Percentiles rank a stretch among this genome's conserved stretches.
Conservation (phyloP, 2,329 filamentous ascomycete genomes). For the Aureobasidium sp. region DNA sequence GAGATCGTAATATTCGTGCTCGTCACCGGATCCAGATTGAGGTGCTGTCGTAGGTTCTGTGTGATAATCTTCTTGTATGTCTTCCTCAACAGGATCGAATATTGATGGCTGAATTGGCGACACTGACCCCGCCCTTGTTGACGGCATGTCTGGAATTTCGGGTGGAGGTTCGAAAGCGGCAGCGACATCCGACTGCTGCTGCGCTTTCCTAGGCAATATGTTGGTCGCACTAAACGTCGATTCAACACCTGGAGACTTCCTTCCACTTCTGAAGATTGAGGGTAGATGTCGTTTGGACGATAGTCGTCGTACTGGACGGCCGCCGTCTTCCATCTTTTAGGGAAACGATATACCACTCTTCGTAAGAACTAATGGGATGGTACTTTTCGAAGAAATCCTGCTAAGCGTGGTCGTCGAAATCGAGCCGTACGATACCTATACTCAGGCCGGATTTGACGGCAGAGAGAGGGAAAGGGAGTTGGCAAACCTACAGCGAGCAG, state of each 20-base stretch:
- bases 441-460: too few relatives aligned
- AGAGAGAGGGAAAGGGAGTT: not conserved
- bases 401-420: not conserved
- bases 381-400: not conserved
- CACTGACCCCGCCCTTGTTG: not conserved
- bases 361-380: not conserved
- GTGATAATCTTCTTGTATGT: conserved; percentile 3
- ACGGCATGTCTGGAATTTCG: conserved; percentile 14
- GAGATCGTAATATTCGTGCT: conserved; percentile 30
- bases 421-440: not conserved
- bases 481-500: not conserved
- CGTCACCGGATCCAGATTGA: conserved; percentile 19
- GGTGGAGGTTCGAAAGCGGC: conserved; percentile 5
- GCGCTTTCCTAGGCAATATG: conserved; percentile 1
- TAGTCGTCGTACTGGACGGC: not conserved
- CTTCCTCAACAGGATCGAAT: conserved; percentile 18
- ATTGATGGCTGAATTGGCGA: conserved; percentile 18
- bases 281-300: not conserved
- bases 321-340: conserved; percentile 8
- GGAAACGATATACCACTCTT: not conserved
- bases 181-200: not conserved
- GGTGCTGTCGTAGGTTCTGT: conserved; percentile 21
- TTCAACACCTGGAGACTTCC: not conserved
- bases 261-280: conserved; percentile 1
- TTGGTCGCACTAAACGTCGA: conserved; percentile 16